Base-by-base conservation (phyloP, 768 basidiomycete genomes). In the Pleurotus tuoliensis region DNA sequence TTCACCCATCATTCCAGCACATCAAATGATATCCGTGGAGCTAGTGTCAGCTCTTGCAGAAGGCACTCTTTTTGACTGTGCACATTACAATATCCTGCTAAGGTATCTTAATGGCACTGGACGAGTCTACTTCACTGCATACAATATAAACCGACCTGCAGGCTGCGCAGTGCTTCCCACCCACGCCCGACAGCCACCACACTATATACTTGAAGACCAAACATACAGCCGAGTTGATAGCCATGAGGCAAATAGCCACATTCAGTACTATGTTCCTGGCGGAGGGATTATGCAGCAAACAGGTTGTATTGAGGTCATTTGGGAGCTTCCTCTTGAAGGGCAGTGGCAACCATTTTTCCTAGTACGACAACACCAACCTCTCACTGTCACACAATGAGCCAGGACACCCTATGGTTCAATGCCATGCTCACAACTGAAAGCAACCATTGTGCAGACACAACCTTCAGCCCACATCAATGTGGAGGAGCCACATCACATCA, bases 401-500 rank as follows among this genome's bases (percentile, higher is more conserved):
- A 27, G 59, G 20, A 59, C 62, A n/a, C 66, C 66, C 56, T 67
- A 62, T 52, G 15, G n/a, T 13, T 38, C 37, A 12, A 3, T 1
- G 2, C 50, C n/a, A 15, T 16, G 15, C 16, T 37, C 50, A 52
- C 15, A 40, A 15, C 30, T 52, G 2, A 34, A 34, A 20, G 41
- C 56, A 9, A 45, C 47, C 8, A 55, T 64, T 55, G 59, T 67
- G 15, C 59, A 62, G 58, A 56, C 55, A 39, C 30, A 40, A 8
- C 58, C 34, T 18, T 62, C 57, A 2, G 27, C 57, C 11, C 12
- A 58, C 3, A 50, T 64, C 18, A 24, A 51, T n/a, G 62, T 69
- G 27, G 62, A 67, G 49, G 63, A 69, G 44, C 61, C 57, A 5
- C n/a, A 25, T 3, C 62, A 69, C 48, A 64, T 69, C 41, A 62